phyloP scores from a whole-genome alignment of 176 grass and related monocot species.

The Oryza meyeriana region DNA sequence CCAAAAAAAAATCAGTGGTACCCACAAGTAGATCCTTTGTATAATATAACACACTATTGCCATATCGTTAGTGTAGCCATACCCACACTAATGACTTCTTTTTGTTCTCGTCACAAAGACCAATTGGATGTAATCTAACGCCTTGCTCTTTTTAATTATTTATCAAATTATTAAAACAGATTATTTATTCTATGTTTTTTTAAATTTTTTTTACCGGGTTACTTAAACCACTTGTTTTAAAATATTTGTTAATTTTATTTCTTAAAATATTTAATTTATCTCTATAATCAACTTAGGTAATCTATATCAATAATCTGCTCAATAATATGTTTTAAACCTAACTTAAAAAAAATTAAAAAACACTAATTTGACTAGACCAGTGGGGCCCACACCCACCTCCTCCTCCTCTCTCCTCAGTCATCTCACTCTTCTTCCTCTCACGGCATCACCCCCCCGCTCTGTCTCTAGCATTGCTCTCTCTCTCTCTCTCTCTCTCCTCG shows the following conservation, averaged over 20 bases:
- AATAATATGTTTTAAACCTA: no score
- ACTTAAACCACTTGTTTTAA: no score
- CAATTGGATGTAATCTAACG: slow-evolving; percentile 14
- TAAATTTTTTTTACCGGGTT: no score
- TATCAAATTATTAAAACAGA: no score
- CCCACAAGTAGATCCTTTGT: background rate
- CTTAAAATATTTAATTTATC: no score
- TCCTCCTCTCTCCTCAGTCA: slow-evolving; percentile 17
- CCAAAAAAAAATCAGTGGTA: background rate
- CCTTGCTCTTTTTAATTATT: no score
- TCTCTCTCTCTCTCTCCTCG: slow-evolving; percentile 42
- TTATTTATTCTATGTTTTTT: no score
- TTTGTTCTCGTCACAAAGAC: slow-evolving; percentile 38
- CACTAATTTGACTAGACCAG: slow-evolving; percentile 45
- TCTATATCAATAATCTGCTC: no score
- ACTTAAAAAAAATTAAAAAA: background rate
- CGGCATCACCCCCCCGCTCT: background rate
- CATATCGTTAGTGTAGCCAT: slow-evolving; percentile 26
- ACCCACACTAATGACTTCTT: slow-evolving; percentile 11
- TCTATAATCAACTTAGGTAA: no score
- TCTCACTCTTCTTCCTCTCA: slow-evolving; percentile 19
- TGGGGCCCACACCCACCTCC: background rate
- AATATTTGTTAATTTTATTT: no score
- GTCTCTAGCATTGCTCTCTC: slow-evolving; percentile 6
- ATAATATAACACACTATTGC: background rate